Evolutionary conservation across 2,329 filamentous ascomycete genomes (phyloP).

Genomic region (Phaeoacremonium minimum): DNA sequence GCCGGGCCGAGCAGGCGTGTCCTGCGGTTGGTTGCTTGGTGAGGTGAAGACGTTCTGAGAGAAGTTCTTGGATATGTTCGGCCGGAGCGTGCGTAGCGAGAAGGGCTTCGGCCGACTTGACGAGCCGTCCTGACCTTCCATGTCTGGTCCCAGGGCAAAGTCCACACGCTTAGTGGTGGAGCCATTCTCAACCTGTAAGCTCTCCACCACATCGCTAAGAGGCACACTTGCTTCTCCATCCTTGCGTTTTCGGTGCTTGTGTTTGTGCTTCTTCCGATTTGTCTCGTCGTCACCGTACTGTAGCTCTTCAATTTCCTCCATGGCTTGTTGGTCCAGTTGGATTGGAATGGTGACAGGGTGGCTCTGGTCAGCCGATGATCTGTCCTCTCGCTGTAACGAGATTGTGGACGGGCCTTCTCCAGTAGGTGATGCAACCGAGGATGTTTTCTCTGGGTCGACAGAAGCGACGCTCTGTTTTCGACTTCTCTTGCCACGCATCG

Average conservation of each 20-base stretch:
- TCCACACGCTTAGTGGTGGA: constrained; percentile 34
- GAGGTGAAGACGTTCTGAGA: constrained; percentile 53
- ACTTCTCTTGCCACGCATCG: constrained; percentile 56
- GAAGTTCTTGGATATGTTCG: constrained; percentile 46
- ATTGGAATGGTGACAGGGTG: constrained; percentile 2
- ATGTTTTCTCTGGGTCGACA: constrained; percentile 29
- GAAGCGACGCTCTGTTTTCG: constrained; percentile 58
- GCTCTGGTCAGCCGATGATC: constrained; percentile 6
- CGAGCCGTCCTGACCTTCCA: constrained; percentile 23
- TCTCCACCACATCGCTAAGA: neutral
- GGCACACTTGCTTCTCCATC: constrained; percentile 12
- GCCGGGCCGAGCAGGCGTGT: too few relatives aligned
- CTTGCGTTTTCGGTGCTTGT: constrained; percentile 30
- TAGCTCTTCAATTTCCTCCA: constrained; percentile 8
- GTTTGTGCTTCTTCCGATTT: constrained; percentile 10
- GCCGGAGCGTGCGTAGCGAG: constrained; percentile 40
- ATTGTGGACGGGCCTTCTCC: constrained; percentile 3
- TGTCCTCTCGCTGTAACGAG: too few relatives aligned
- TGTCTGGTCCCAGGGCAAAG: constrained; percentile 29
- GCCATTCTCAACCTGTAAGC: constrained; percentile 4
- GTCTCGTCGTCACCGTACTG: constrained; percentile 12
- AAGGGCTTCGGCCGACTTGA: constrained; percentile 22
- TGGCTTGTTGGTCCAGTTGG: constrained; percentile 6
- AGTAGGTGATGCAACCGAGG: constrained; percentile 1
- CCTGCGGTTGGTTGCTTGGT: too few relatives aligned